Conservation (phyloP, 345 rosid genomes). For the Xanthoceras sorbifolium region DNA sequence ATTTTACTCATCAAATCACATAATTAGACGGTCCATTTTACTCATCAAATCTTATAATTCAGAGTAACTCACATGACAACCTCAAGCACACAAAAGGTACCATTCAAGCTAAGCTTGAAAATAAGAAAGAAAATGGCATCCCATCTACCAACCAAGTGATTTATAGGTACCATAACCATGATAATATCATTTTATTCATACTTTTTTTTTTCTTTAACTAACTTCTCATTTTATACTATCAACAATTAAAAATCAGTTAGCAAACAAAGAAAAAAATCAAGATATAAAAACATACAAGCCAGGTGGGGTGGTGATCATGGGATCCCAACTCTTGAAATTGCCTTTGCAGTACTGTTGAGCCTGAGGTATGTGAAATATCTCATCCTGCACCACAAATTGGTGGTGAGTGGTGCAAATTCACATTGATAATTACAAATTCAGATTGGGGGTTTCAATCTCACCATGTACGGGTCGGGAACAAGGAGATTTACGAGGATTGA, state of each 20-base stretch:
- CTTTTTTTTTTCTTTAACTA: neutral
- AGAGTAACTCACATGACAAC: neutral
- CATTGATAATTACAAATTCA: neutral
- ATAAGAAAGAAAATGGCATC: neutral
- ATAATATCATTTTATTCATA: neutral
- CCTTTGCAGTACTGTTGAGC: conserved; percentile 83
- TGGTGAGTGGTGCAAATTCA: neutral
- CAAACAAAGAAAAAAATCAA: neutral
- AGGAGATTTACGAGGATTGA: conserved; percentile 68
- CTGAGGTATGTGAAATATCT: conserved; percentile 91
- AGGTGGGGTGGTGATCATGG: conserved; percentile 99
- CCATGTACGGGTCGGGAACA: conserved; percentile 91
- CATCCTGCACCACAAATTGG: conserved; percentile 60
- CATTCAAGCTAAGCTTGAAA: neutral
- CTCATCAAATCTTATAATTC: neutral
- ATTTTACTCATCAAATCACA: neutral
- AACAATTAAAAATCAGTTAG: neutral
- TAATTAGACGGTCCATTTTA: neutral
- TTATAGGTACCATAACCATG: neutral
- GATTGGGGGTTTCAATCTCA: conserved; percentile 21
- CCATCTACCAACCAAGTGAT: neutral
- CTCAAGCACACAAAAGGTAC: neutral
- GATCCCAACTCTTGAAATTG: conserved; percentile 87
- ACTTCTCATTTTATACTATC: neutral
- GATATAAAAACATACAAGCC: conserved; percentile 61